Percentiles rank a stretch among this genome's conserved stretches.
Evolutionary conservation across 352 stramenopile species (phyloP).

Genomic region (Globisporangium iwayamae): DNA sequence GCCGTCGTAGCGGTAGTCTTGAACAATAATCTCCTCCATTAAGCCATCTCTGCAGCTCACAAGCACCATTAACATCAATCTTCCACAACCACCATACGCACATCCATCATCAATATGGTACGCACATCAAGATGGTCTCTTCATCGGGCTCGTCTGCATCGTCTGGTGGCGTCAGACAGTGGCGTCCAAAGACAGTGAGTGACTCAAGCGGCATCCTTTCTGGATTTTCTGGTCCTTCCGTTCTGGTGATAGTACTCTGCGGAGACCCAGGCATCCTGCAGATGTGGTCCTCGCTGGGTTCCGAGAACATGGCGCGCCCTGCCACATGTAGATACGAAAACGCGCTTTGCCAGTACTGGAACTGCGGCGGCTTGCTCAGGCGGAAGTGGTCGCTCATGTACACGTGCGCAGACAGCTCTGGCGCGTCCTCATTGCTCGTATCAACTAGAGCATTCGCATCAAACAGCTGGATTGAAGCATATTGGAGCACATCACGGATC

Average conservation of each 20-base stretch:
- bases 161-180: constrained; percentile 4
- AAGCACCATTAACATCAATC: not conserved
- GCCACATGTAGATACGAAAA: constrained; percentile 45
- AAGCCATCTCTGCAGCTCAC: constrained; percentile 27
- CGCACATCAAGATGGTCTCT: constrained; percentile 25
- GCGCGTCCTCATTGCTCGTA: not conserved
- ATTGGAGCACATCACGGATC: no score
- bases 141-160: constrained; percentile 15
- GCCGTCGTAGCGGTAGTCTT: constrained; percentile 17
- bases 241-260: constrained; percentile 13
- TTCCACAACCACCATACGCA: not conserved
- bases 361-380: constrained; percentile 36
- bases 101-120: constrained; percentile 14
- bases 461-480: not conserved
- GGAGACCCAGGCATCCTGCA: constrained; percentile 17
- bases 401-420: constrained; percentile 26
- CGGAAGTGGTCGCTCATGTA: constrained; percentile 52
- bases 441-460: not conserved
- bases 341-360: constrained; percentile 39
- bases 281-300: constrained; percentile 40
- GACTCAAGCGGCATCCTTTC: not conserved
- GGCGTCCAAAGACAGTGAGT: constrained; percentile 8
- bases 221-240: constrained; percentile 13
- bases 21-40: constrained; percentile 41
- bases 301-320: constrained; percentile 22